Evolutionary conservation across 164 flowering plant species (phyloP).

Genomic region (Hamamelis virginiana): DNA sequence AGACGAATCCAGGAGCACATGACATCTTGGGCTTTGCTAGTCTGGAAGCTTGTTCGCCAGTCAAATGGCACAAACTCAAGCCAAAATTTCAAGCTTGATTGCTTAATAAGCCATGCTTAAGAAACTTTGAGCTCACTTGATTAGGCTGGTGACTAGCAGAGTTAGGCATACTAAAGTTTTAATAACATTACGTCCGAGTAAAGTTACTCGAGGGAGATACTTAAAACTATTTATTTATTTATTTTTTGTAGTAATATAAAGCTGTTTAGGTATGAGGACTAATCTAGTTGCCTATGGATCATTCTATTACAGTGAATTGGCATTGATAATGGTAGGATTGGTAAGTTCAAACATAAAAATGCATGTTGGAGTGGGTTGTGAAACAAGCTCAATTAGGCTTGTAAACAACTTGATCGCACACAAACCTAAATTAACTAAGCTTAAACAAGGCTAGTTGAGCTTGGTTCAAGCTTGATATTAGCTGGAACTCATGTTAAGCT

Average conservation of each 20-base stretch:
- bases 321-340: not conserved
- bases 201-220: not conserved
- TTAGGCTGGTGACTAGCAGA: not conserved
- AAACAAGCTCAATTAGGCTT: too few relatives aligned
- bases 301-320: not conserved
- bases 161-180: too few relatives aligned
- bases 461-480: too few relatives aligned
- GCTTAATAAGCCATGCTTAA: not conserved
- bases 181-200: not conserved
- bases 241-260: not conserved
- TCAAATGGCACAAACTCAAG: not conserved
- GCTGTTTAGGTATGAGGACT: not conserved
- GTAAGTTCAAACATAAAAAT: too few relatives aligned
- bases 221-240: too few relatives aligned
- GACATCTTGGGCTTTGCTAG: too few relatives aligned
- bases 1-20: too few relatives aligned
- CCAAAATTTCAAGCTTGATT: not conserved
- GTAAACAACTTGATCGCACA: too few relatives aligned
- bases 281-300: not conserved
- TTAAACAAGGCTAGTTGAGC: too few relatives aligned
- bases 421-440: too few relatives aligned
- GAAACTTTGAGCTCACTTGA: not conserved
- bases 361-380: too few relatives aligned
- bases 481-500: too few relatives aligned
- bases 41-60: not conserved